These are phyloP conservation scores for Rutstroemia sp. DNA, from an alignment of 2,329 filamentous ascomycete genomes.

Conservation along the genomic window DNA sequence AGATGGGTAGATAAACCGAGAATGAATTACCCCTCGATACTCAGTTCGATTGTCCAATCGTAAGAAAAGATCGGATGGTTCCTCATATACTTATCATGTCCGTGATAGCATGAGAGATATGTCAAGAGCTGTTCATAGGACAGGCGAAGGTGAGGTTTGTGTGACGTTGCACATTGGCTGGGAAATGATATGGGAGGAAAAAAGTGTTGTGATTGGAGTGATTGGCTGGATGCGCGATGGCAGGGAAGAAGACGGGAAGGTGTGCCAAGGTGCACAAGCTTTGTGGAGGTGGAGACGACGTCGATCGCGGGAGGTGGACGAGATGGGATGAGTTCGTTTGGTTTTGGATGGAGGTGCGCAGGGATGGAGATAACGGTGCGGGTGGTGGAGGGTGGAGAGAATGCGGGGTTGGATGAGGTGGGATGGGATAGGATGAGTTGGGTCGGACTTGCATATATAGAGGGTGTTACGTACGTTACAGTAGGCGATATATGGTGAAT, in stretches of 20 bases:
- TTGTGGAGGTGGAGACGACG: neutral
- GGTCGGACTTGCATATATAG: too few species aligned
- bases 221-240: neutral
- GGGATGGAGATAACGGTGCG: neutral
- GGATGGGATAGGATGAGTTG: neutral
- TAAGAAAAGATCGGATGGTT: too few species aligned
- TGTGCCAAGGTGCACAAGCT: neutral
- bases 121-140: too few species aligned
- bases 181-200: too few species aligned
- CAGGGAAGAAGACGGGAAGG: neutral
- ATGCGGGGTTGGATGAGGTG: neutral
- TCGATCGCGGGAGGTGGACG: neutral
- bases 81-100: too few species aligned
- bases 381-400: neutral
- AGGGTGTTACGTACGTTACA: too few species aligned
- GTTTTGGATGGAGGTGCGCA: neutral
- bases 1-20: neutral
- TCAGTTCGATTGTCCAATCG: too few species aligned
- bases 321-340: neutral
- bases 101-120: too few species aligned
- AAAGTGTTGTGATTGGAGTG: neutral
- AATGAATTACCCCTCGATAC: neutral
- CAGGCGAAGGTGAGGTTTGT: too few species aligned
- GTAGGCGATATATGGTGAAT: too few species aligned
- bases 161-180: too few species aligned